Conservation (phyloP, 805 yeast species). For the Maudiozyma bulderi region DNA sequence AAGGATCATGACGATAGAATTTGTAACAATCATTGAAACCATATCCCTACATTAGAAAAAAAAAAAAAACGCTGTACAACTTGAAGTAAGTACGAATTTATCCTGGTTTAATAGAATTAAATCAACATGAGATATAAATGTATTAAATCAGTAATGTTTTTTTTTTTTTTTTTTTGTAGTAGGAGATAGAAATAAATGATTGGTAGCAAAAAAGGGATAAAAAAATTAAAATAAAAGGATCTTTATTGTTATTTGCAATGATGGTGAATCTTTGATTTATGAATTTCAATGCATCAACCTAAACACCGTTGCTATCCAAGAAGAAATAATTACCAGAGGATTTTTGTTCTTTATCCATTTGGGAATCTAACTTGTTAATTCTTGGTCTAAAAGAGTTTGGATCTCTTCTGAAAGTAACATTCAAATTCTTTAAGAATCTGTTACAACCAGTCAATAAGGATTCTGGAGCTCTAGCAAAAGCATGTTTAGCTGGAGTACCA, state of each 20-base stretch:
- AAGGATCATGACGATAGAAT: no score
- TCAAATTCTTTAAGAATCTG: slow-evolving; percentile 89
- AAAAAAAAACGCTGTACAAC: no score
- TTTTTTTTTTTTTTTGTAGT: no score
- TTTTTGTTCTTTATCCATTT: slow-evolving; percentile 98
- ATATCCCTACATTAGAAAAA: no score
- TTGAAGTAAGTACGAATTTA: no score
- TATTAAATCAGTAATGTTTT: no score
- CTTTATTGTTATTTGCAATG: neutral
- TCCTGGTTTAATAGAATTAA: no score
- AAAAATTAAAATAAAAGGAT: neutral
- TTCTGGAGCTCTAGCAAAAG: slow-evolving; percentile 84
- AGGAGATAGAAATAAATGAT: no score
- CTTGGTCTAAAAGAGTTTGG: slow-evolving; percentile 98
- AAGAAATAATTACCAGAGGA: slow-evolving; percentile 88
- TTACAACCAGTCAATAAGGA: slow-evolving; percentile 94
- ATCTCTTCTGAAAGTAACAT: slow-evolving; percentile 98
- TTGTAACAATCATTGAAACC: no score
- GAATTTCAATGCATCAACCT: slow-evolving; percentile 8
- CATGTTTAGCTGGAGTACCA: slow-evolving; percentile 82
- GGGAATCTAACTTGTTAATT: slow-evolving; percentile 94
- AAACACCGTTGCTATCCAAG: slow-evolving; percentile 58
- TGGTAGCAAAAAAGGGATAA: neutral
- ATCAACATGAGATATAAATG: no score
- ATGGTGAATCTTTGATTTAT: neutral